Evolutionary conservation across 768 basidiomycete genomes (phyloP), one percentile per base, ranked within the genome.

Genomic region (Postia placenta): DNA sequence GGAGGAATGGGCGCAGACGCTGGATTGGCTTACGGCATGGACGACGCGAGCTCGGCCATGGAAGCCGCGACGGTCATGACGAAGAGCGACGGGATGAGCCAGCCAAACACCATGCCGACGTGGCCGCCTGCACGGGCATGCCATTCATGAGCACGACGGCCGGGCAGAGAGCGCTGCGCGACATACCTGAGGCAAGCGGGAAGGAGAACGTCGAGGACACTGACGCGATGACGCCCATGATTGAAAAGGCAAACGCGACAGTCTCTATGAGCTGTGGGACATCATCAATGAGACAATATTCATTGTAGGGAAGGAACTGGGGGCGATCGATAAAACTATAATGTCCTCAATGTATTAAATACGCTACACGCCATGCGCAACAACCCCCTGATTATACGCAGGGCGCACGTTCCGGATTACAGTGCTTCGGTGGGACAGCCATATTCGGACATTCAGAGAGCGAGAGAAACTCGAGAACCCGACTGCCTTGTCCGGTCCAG

Each of bases 91-190:
- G 85, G 85, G 55, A 86, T 83, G 23, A 86, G 65, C 85, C 85
- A 87, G 30, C 85, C 85, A 68, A 80, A 87, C 17, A 86, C 76
- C 74, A 87, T 79, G 14, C 85, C 85, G 20, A 85, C 83, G 64
- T 87, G 85, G 2, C 85, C 85, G 47, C 85, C 85, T 80, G 44
- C 11, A 9, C 22, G 23, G 45, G 27, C 5, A 54, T 48, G 41
- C 23, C n/a, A n/a, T n/a, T n/a, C n/a, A n/a, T n/a, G n/a, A n/a
- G n/a, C n/a, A n/a, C n/a, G n/a, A n/a, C n/a, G n/a, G n/a, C n/a
- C 28, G 11, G 3, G 24, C 24, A 26, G 3, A 19, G n/a, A 19
- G 22, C 11, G 12, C 11, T 27, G 24, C 3, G 47, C 4, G 3
- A 58, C 73, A n/a, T 48, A 80, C 82, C 81, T 48, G 79, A 78